Conservation (phyloP, 2,329 filamentous ascomycete genomes). For the Xylaria sp. region DNA sequence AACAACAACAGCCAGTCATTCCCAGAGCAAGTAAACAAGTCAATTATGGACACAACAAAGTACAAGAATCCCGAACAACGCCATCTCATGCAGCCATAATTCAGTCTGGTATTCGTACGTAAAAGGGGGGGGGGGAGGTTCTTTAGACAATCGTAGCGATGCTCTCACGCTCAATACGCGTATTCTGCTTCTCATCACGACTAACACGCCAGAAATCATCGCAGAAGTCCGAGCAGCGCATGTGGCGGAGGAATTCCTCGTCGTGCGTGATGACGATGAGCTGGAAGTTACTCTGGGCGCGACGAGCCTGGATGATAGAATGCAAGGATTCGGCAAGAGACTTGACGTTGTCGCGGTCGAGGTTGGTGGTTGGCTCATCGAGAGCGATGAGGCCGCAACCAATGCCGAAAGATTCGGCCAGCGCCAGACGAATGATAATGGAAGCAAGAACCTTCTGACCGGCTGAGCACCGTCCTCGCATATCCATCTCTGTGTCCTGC, state of each 20-base stretch:
- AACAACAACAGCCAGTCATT: neutral
- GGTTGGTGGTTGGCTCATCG: slow-evolving; percentile 95
- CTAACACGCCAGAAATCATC: slow-evolving; percentile 87
- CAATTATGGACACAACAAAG: neutral
- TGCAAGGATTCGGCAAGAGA: slow-evolving; percentile 80
- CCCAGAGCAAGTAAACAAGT: neutral
- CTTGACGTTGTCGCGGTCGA: slow-evolving; percentile 91
- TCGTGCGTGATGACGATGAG: slow-evolving; percentile 98
- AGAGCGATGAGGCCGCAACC: slow-evolving; percentile 95
- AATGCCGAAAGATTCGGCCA: slow-evolving; percentile 93
- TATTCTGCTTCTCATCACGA: slow-evolving; percentile 79
- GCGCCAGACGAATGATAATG: slow-evolving; percentile 93
- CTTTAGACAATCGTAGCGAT: slow-evolving; percentile 44
- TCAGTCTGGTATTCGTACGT: neutral
- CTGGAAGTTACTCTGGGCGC: slow-evolving; percentile 90
- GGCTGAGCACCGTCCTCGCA: slow-evolving; percentile 94
- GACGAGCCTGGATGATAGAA: slow-evolving; percentile 76
- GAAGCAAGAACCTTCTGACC: slow-evolving; percentile 94
- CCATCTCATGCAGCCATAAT: neutral
- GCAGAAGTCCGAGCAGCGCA: slow-evolving; percentile 90
- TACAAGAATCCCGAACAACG: neutral
- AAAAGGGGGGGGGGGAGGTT: slow-evolving; percentile 16
- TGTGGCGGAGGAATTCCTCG: slow-evolving; percentile 87
- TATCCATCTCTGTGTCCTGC: slow-evolving; percentile 96
- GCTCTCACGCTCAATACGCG: slow-evolving; percentile 68